Conservation (phyloP, 495 filamentous ascomycete species). For the Bacidia gigantensis region DNA sequence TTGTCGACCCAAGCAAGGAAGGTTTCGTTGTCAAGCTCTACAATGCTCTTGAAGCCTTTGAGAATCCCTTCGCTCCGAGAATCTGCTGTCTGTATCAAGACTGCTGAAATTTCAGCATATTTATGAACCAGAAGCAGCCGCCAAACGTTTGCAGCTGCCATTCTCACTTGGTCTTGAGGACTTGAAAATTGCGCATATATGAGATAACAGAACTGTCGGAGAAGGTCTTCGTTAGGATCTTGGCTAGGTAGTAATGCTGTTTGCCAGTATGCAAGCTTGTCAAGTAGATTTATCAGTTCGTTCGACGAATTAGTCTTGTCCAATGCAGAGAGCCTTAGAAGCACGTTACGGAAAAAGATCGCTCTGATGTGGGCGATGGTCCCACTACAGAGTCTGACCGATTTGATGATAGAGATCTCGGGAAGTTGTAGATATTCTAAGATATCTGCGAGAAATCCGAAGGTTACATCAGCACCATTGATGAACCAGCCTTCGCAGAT, state of each 20-base stretch:
- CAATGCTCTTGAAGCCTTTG: conserved; percentile 67
- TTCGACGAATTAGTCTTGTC: conserved; percentile 46
- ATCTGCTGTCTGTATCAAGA: conserved; percentile 55
- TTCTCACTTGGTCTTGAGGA: conserved; percentile 45
- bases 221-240: conserved; percentile 57
- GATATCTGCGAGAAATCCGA: conserved; percentile 78
- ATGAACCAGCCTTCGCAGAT: conserved; percentile 95
- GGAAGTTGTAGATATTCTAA: conserved; percentile 82
- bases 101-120: conserved; percentile 59
- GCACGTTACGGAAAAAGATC: conserved; percentile 58
- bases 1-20: conserved; percentile 83
- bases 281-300: conserved; percentile 53
- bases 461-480: conserved; percentile 60
- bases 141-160: conserved; percentile 71
- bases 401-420: conserved; percentile 66
- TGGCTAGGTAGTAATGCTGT: conserved; percentile 69
- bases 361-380: conserved; percentile 58
- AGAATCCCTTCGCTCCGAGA: conserved; percentile 48
- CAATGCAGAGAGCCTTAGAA: conserved; percentile 72
- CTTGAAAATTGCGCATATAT: conserved; percentile 74
- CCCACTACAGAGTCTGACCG: conserved; percentile 74
- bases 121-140: conserved; percentile 88
- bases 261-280: conserved; percentile 90
- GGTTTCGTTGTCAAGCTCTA: conserved; percentile 70
- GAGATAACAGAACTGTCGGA: conserved; percentile 76